These are phyloP conservation scores for Fusarium napiforme DNA, from an alignment of 2,329 filamentous ascomycete species.

Conservation along the genomic window DNA sequence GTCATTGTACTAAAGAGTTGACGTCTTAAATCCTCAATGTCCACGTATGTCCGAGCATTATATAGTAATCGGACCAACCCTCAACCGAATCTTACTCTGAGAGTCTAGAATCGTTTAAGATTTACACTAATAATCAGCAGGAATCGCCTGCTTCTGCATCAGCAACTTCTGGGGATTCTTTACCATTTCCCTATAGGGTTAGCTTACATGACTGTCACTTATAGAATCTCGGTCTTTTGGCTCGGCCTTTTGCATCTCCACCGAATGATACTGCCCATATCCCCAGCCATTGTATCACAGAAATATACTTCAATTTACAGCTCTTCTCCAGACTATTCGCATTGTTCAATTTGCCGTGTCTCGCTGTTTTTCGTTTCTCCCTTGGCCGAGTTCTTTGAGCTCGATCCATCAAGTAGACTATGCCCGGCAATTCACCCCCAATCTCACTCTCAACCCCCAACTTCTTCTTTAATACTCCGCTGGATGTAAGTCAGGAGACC, in stretches of 20 bases:
- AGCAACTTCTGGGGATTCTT: background rate
- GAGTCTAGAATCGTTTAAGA: background rate
- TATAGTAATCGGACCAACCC: constrained; percentile 7
- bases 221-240: constrained; percentile 28
- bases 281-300: background rate
- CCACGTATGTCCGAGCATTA: background rate
- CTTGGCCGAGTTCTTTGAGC: background rate
- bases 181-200: constrained; percentile 5
- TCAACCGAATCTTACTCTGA: constrained; percentile 18
- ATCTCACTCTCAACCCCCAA: constrained; percentile 23
- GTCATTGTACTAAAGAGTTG: background rate
- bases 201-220: constrained; percentile 4
- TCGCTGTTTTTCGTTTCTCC: background rate
- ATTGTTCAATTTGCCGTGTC: constrained; percentile 18
- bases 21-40: background rate
- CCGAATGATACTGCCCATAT: background rate
- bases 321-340: background rate
- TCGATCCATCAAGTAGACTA: background rate
- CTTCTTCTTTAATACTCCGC: constrained; percentile 29
- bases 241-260: constrained; percentile 27
- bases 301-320: background rate
- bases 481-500: constrained; percentile 15
- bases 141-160: background rate
- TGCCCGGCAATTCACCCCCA: constrained; percentile 13
- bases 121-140: background rate